Conservation (phyloP, 176 grass and related monocot genomes). For the Triticum monococcum region DNA sequence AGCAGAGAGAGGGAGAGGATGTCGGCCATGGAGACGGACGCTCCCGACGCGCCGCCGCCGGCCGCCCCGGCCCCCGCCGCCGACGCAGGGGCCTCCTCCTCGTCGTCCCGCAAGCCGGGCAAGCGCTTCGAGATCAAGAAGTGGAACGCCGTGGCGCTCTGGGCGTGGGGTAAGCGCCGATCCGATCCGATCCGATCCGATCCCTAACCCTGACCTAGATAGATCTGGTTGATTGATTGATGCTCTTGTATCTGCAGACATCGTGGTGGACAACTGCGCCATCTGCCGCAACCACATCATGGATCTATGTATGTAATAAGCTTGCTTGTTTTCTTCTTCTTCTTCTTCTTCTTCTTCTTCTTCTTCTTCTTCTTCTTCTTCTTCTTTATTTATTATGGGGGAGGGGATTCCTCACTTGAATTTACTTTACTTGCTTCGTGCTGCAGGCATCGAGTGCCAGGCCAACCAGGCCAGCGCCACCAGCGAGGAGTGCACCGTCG, state of each 20-base stretch:
- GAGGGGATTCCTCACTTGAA: too few species aligned
- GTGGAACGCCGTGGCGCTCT: slow-evolving; percentile 99
- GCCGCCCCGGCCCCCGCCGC: slow-evolving; percentile 39
- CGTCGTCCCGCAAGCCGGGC: slow-evolving; percentile 51
- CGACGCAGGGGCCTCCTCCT: slow-evolving; percentile 18
- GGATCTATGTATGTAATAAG: slow-evolving; percentile 17
- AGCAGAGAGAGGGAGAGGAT: slow-evolving; percentile 6
- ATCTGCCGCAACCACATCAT: slow-evolving; percentile 99
- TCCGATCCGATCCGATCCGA: too few species aligned
- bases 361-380: too few species aligned
- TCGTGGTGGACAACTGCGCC: slow-evolving; percentile 99
- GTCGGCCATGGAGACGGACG: slow-evolving; percentile 87
- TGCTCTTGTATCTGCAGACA: too few species aligned
- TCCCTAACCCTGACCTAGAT: background rate
- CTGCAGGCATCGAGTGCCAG: slow-evolving; percentile 96
- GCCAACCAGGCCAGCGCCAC: slow-evolving; percentile 99
- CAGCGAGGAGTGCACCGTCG: slow-evolving; percentile 98
- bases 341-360: too few species aligned
- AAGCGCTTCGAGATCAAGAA: slow-evolving; percentile 99
- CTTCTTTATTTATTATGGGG: too few species aligned
- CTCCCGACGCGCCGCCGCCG: slow-evolving; percentile 46
- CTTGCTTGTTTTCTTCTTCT: background rate
- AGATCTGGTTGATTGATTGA: background rate
- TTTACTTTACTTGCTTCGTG: too few species aligned
- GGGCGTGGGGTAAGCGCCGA: slow-evolving; percentile 78